Base-by-base conservation (phyloP, 148 eudicot genomes). In the Rhododendron molle region DNA sequence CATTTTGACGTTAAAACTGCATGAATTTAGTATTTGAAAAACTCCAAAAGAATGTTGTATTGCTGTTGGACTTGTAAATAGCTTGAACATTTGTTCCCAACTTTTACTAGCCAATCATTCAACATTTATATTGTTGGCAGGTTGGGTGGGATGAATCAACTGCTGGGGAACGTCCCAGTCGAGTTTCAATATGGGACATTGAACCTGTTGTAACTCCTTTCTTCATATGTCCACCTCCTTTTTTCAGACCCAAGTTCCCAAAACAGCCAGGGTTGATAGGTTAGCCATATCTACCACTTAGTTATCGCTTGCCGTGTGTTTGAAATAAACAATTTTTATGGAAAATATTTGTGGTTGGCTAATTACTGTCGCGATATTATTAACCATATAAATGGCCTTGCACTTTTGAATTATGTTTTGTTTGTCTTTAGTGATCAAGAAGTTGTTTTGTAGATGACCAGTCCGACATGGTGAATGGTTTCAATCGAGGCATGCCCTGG, bases 91-190 rank as follows among this genome's bases (percentile, higher is more conserved):
- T 50, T 76, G 2, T 72, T 46, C 30, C 83, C n/a, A 34, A 60
- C 65, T 46, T 40, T 20, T 32, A 28, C 0, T 38, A 2, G 56
- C 56, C 72, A 40, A 83, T 5, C 43, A 32, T 58, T 72, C 32
- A 36, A 76, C 56, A 58, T 83, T 5, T 69, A n/a, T 79, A 67
- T 65, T 85, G 18, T 88, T 89, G 85, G 62, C 86, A 97, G 98
- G 99, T 96, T 88, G 99, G 99, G 76, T 96, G 99, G 99, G 99
- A 96, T 90, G 99, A 96, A 89, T 96, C 99, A 80, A 92, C 98
- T 76, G 96, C 98, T 58, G 99, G 98, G 78, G 99, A 94, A 58
- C 98, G 98, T 85, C 99, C 99, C 32, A 89, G 90, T 86, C 94
- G 99, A 84, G 99, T 96, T 86, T 96, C 98, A 72, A 91, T 95